phyloP scores from a whole-genome alignment of 2,329 filamentous ascomycete genomes.

The Grosmannia huntii region DNA sequence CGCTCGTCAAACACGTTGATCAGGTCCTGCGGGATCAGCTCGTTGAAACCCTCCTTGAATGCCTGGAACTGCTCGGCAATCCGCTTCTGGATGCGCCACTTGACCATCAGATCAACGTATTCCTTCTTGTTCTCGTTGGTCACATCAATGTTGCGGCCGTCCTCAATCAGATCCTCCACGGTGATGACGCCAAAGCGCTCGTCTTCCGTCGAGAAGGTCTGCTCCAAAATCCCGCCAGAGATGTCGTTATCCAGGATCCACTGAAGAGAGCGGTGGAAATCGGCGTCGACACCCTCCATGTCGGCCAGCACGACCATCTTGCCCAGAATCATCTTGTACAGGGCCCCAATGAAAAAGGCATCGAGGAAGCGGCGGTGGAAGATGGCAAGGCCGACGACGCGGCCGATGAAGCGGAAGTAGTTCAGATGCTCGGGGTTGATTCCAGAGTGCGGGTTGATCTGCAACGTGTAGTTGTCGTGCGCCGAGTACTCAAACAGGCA shows the following conservation, averaged over 20 bases:
- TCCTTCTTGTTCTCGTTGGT: conserved; percentile 99
- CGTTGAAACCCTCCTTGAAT: conserved; percentile 94
- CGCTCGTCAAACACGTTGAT: conserved; percentile 99
- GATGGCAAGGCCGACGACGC: conserved; percentile 91
- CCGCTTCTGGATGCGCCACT: conserved; percentile 98
- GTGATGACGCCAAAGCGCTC: conserved; percentile 92
- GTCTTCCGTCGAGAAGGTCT: conserved; percentile 94
- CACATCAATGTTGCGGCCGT: conserved; percentile 83
- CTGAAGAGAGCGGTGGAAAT: conserved; percentile 90
- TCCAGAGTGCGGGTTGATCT: conserved; percentile 98
- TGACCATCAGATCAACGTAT: conserved; percentile 96
- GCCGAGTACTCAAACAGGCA: conserved; percentile 98
- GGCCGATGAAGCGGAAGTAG: conserved; percentile 99
- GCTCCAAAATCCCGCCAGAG: conserved; percentile 76
- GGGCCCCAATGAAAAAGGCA: conserved; percentile 96
- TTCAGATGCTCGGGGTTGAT: conserved; percentile 99
- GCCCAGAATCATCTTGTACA: conserved; percentile 98
- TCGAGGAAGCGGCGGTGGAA: conserved; percentile 97
- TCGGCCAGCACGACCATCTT: conserved; percentile 86
- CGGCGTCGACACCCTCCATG: conserved; percentile 98
- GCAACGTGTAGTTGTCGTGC: conserved; percentile 98
- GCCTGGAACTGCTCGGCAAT: conserved; percentile 97
- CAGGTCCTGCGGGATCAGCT: conserved; percentile 89
- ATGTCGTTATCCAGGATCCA: conserved; percentile 99
- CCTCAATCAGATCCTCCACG: conserved; percentile 85